phyloP scores from a whole-genome alignment of 2,329 filamentous ascomycete species.

The Epichloe aotearoae region DNA sequence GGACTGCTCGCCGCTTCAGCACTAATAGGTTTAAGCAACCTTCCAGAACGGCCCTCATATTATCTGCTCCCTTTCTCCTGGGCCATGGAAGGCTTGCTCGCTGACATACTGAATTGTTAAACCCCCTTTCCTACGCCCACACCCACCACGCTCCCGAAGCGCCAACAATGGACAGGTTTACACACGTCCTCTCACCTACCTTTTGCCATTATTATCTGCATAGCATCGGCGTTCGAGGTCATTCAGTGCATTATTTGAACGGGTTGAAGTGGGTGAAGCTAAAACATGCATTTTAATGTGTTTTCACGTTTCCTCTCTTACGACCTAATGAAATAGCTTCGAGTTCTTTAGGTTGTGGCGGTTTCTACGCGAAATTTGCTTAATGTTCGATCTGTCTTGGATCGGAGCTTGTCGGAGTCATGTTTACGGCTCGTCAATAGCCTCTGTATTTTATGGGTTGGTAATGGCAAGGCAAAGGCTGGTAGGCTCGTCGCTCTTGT shows the following conservation, averaged over 20 bases:
- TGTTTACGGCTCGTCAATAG: background rate
- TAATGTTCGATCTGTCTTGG: background rate
- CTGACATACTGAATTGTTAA: no score
- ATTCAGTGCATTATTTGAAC: background rate
- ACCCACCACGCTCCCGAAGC: no score
- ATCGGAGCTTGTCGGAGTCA: background rate
- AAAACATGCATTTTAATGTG: background rate
- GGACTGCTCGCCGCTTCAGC: no score
- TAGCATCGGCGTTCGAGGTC: conserved; percentile 3
- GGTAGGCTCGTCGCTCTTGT: background rate
- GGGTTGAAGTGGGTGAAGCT: background rate
- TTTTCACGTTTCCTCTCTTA: background rate
- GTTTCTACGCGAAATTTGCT: background rate
- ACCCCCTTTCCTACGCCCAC: no score
- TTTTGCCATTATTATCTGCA: conserved; percentile 1
- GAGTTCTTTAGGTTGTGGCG: background rate
- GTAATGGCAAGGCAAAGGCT: background rate
- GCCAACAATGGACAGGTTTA: background rate
- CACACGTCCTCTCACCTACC: background rate
- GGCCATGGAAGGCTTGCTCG: no score
- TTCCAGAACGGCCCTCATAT: no score
- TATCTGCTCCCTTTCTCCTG: no score
- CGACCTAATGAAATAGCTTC: background rate
- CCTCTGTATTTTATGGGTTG: background rate
- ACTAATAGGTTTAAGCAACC: no score